Base-by-base conservation (phyloP, 1,139 yeast genomes). In the Blastobotrys niveus region DNA sequence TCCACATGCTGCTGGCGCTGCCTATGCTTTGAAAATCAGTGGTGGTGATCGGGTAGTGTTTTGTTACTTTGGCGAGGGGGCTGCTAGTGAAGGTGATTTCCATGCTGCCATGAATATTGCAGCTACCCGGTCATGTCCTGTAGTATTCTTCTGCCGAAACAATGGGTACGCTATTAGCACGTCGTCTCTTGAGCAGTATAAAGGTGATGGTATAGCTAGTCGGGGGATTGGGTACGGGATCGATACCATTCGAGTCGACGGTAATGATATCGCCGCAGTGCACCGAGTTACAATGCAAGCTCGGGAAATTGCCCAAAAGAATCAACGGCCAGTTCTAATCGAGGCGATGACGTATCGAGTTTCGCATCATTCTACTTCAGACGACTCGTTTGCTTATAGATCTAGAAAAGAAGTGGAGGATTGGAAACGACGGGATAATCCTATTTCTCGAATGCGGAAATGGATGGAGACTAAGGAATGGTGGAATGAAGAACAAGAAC, bases 1-100 rank as follows among this genome's bases (percentile, higher is more conserved):
- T 29, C 67, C 67, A 1, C 68, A 64, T 44, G 67, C 67, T 3
- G 63, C 66, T 3, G 68, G 68, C 5, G 67, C 67, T 4, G 68
- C 67, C 14, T 64, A 64, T 34, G 65, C 66, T 2, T 48, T 64
- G 38, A 64, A 64, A 51, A 51, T 64, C 22, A 48, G 47, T 8
- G 62, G 62, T 6, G 51, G 52, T 12, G 56, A 55, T 17, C 62
- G 60, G 2, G 52, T 58, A 29, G 52, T 52, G 2, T 55, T 64
- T 26, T 61, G 65, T 48, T 64, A 62, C 48, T 61, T 64, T 51
- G 68, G 68, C 10, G 68, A 64, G 39, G 68, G 68, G 5, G 67
- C 68, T 2, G 66, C 67, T 0, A 62, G 66, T 15, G 68, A 64
- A 45, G 68, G 68, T 5, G 68, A 64, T 34, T 64, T 64, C 52